Base-by-base conservation (phyloP, 1,139 yeast species). In the Saccharomycopsis phalli region DNA sequence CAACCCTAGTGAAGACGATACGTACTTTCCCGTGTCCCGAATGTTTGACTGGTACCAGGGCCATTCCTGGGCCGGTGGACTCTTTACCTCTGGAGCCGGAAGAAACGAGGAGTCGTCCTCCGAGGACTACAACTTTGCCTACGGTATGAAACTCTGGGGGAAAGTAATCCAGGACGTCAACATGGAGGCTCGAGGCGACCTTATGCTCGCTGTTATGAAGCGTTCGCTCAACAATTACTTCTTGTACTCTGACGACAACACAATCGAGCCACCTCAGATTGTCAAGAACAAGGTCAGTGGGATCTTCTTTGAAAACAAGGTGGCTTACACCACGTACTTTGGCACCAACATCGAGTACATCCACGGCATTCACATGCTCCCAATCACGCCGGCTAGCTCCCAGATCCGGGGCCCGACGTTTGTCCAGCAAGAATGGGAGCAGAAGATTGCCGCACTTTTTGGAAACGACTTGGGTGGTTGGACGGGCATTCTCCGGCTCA, bases 121-220 rank as follows among this genome's bases (percentile, higher is more conserved):
- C 14, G 94, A 83, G 57, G 93, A 82, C 54, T 78, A 77, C 63
- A 81, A 83, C 60, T 80, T 80, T 53, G 74, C 83, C 13, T 82
- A 81, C 59, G 94, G 81, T 46, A 77, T 82, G 81, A 81, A 80
- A 58, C 64, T 82, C 49, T 82, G 91, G 88, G 94, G 87, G 42
- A 62, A 66, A 25, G 79, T 79, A 4, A 66, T 71, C 49, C 86
- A 79, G n/a, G 86, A 83, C 54, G 49, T 56, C 19, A 61, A 77
- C n/a, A 77, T 83, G 88, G 81, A 77, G 56, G 65, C 75, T n/a
- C 71, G 88, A 53, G 91, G 84, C 38, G 77, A 76, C 49, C 66
- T 83, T 55, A 81, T 82, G 83, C 62, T 83, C 46, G 69, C 84
- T 1, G 63, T 83, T 29, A 65, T 70, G 71, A 64, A 66, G 35